Conservation (phyloP, 2,329 filamentous ascomycete genomes). For the Fusarium zealandicum region DNA sequence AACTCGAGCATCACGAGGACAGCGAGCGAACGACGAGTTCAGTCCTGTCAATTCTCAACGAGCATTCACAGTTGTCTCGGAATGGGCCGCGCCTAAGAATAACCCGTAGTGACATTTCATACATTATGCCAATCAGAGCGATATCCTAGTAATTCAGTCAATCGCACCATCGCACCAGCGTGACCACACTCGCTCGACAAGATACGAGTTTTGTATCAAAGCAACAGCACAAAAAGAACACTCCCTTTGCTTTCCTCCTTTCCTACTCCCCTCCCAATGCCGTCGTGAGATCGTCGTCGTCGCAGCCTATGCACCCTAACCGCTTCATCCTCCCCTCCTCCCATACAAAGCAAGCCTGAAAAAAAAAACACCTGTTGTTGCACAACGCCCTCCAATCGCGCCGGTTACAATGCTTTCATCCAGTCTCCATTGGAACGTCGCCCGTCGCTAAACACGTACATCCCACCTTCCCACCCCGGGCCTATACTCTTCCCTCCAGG, state of each 20-base stretch:
- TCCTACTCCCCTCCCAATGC: constrained; percentile 30
- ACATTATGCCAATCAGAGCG: constrained; percentile 37
- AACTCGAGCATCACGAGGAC: constrained; percentile 30
- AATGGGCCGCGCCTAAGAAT: constrained; percentile 10
- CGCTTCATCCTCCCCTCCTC: constrained; percentile 15
- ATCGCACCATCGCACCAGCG: constrained; percentile 4
- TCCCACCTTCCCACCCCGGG: constrained; percentile 7
- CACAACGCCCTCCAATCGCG: constrained; percentile 34
- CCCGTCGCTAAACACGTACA: background rate
- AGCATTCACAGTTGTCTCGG: constrained; percentile 4
- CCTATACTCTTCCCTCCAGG: constrained; percentile 27
- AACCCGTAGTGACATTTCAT: constrained; percentile 32
- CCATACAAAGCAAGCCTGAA: constrained; percentile 38
- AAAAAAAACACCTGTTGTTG: constrained; percentile 32
- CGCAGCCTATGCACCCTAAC: constrained; percentile 28
- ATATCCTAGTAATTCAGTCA: constrained; percentile 36
- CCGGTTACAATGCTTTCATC: constrained; percentile 38
- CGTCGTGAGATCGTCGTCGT: constrained; percentile 36
- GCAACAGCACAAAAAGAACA: constrained; percentile 17
- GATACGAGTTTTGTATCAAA: constrained; percentile 18
- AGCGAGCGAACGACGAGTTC: constrained; percentile 5
- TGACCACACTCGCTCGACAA: background rate
- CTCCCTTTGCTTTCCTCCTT: constrained; percentile 15
- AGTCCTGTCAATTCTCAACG: background rate
- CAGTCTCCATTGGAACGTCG: constrained; percentile 26